Evolutionary conservation across 2,329 filamentous ascomycete species (phyloP).

Genomic region (Sporothrix inflata): DNA sequence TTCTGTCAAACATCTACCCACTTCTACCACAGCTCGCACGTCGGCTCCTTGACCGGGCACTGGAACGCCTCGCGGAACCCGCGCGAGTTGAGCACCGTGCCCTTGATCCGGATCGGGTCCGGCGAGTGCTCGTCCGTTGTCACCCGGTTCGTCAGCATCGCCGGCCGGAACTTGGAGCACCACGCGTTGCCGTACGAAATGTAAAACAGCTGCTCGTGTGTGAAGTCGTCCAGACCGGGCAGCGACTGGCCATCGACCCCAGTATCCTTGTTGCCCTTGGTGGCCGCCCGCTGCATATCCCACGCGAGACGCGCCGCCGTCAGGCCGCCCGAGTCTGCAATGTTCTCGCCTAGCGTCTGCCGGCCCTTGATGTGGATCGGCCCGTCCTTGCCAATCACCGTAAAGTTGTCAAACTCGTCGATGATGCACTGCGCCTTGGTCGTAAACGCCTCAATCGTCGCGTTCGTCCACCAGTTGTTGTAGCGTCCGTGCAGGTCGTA

Average conservation of each 20-base stretch:
- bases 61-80: constrained; percentile 70
- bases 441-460: constrained; percentile 61
- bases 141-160: constrained; percentile 59
- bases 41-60: constrained; percentile 66
- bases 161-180: constrained; percentile 67
- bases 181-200: constrained; percentile 66
- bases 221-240: constrained; percentile 64
- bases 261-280: constrained; percentile 32
- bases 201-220: constrained; percentile 71
- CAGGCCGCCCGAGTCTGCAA: constrained; percentile 71
- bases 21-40: constrained; percentile 68
- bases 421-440: constrained; percentile 67
- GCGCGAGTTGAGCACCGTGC: constrained; percentile 68
- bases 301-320: constrained; percentile 66
- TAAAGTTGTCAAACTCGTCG: constrained; percentile 67
- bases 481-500: constrained; percentile 68
- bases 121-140: constrained; percentile 69
- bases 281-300: constrained; percentile 55
- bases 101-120: constrained; percentile 61
- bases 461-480: constrained; percentile 68
- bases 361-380: constrained; percentile 65
- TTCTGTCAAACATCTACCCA: background rate
- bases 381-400: constrained; percentile 58
- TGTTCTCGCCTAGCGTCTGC: constrained; percentile 69
- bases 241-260: constrained; percentile 43